These are phyloP conservation scores for Lentinula aciculospora DNA, from an alignment of 768 basidiomycete genomes.

Conservation along the genomic window DNA sequence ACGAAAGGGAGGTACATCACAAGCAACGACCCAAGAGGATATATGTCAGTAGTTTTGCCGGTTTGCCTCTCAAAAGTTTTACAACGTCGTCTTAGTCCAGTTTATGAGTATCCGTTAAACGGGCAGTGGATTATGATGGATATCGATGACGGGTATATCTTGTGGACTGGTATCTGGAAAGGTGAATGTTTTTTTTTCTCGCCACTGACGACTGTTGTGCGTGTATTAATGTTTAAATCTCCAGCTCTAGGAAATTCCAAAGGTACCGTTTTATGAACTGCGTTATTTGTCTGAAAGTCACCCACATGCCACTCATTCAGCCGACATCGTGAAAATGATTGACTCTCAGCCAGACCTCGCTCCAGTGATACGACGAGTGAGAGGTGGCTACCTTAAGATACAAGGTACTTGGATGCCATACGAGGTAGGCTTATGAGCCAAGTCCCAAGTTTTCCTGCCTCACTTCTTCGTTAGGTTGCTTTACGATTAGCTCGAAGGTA, in stretches of 20 bases:
- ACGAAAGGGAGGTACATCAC: slow-evolving; percentile 87
- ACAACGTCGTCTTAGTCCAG: slow-evolving; percentile 45
- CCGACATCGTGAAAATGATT: slow-evolving; percentile 90
- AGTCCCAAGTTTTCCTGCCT: slow-evolving; percentile 1
- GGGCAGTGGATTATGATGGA: slow-evolving; percentile 97
- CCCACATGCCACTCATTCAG: slow-evolving; percentile 28
- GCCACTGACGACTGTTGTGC: neutral
- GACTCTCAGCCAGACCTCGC: slow-evolving; percentile 88
- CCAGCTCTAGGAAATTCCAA: slow-evolving; percentile 85
- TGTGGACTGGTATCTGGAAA: slow-evolving; percentile 96
- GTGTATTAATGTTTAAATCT: slow-evolving; percentile 4
- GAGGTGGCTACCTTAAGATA: slow-evolving; percentile 86
- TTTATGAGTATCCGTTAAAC: slow-evolving; percentile 86
- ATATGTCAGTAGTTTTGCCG: slow-evolving; percentile 54
- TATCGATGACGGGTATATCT: slow-evolving; percentile 86
- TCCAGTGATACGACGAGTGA: slow-evolving; percentile 73
- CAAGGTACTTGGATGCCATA: slow-evolving; percentile 95
- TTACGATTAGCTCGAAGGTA: slow-evolving; percentile 76
- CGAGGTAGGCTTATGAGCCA: slow-evolving; percentile 47
- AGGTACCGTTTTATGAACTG: slow-evolving; percentile 37
- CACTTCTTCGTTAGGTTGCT: slow-evolving; percentile 50
- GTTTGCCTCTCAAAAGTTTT: neutral
- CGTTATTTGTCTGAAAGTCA: neutral
- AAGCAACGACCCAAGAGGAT: slow-evolving; percentile 82
- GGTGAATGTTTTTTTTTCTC: slow-evolving; percentile 36